phyloP scores from a whole-genome alignment of 2,329 filamentous ascomycete species.

The Monosporascus ibericus region DNA sequence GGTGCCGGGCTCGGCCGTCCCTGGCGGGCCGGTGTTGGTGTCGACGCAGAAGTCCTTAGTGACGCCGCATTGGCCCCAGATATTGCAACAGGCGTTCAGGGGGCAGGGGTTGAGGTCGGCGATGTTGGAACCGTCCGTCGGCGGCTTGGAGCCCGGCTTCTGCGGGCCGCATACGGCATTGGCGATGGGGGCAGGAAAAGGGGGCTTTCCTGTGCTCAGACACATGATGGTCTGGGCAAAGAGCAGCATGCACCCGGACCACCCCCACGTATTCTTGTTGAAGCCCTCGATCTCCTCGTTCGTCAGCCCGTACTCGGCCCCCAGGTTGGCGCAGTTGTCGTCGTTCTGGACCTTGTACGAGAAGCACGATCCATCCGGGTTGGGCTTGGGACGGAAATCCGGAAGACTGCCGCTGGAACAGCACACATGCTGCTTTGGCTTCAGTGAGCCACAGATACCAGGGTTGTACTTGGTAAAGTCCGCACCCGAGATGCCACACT shows the following conservation, averaged over 20 bases:
- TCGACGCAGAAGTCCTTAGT: conserved; percentile 10
- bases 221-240: conserved; percentile 7
- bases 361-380: conserved; percentile 31
- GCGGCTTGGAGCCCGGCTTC: conserved; percentile 6
- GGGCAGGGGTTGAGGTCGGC: conserved; percentile 24
- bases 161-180: conserved; percentile 8
- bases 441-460: conserved; percentile 20
- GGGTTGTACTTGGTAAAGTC: conserved; percentile 35
- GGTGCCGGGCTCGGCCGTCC: conserved; percentile 21
- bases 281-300: conserved; percentile 26
- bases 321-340: conserved; percentile 32
- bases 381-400: conserved; percentile 11
- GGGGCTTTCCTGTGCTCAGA: conserved; percentile 5
- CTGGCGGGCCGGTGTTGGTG: conserved; percentile 24
- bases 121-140: conserved; percentile 5
- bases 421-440: conserved; percentile 28
- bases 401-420: conserved; percentile 23
- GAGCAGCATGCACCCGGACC: conserved; percentile 24
- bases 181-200: conserved; percentile 5
- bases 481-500: conserved; percentile 31
- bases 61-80: conserved; percentile 32
- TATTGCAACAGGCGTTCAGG: conserved; percentile 35
- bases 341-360: conserved; percentile 25
- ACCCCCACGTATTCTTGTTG: conserved; percentile 37
- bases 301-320: conserved; percentile 22